A percentile compares a stretch with the other conserved stretches of the same genome.
Conservation (phyloP, 208 protist genomes). For the Trichomonas tenax region DNA sequence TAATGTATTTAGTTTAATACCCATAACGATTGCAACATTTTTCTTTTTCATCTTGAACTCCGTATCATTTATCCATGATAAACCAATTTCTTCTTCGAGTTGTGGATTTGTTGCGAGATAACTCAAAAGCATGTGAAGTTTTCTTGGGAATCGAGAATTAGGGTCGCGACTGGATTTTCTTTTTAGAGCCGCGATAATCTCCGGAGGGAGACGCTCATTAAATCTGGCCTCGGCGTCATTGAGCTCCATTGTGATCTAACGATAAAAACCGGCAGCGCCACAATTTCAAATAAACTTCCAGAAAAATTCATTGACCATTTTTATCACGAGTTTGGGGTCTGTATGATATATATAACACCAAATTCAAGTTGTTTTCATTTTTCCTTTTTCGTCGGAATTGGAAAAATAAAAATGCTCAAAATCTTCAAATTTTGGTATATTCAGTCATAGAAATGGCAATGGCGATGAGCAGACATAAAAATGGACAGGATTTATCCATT, state of each 20-base stretch:
- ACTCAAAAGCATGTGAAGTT: background rate
- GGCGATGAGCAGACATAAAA: too few relatives aligned
- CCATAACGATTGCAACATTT: background rate
- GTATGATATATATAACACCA: too few relatives aligned
- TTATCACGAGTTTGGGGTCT: too few relatives aligned
- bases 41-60: background rate
- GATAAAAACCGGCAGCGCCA: background rate
- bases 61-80: background rate
- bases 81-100: background rate
- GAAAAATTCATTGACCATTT: too few relatives aligned
- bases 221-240: background rate
- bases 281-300: background rate
- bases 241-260: background rate
- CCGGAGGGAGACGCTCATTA: background rate
- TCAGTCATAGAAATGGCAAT: too few relatives aligned
- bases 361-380: too few relatives aligned
- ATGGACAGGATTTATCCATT: too few relatives aligned
- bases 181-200: background rate
- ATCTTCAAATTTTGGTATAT: too few relatives aligned
- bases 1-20: slow-evolving; percentile 2
- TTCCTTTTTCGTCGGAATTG: too few relatives aligned
- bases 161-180: background rate
- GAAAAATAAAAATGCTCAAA: too few relatives aligned
- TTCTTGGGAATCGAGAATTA: background rate
- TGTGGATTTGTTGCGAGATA: background rate